Evolutionary conservation across 2,329 filamentous ascomycete genomes (phyloP), one percentile per base, ranked within the genome.

Genomic region (Mycosphaerella sp.): DNA sequence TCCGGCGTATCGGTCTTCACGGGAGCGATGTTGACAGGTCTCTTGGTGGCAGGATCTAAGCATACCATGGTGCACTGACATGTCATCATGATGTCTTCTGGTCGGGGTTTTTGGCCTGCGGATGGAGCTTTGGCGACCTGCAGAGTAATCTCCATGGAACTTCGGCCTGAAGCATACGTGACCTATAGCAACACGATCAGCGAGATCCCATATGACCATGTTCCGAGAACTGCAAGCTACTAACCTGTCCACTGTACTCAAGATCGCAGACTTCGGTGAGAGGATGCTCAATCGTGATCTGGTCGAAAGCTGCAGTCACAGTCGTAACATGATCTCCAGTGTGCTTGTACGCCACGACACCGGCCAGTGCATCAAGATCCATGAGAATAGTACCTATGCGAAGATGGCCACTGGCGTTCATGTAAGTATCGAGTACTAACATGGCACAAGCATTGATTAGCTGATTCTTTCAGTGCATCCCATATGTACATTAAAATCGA

Each of bases 61-160:
- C 84, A 86, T 0, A 88, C 85, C 85, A 89, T 88, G 0, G 85
- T 88, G 62, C 87, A 87, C 6, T 82, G 79, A 67, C 84, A 86
- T n/a, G 81, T 84, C 67, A 87, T 78, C 49, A 86, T 67, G 1
- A 86, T 71, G 64, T 86, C 83, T 39, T 83, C 78, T 1, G 79
- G 73, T 56, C 75, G 75, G 12, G 71, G 68, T 32, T 69, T 63
- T 60, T 85, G 74, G 18, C 82, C 84, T 47, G 79, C 71, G 28
- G 75, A 71, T 0, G 82, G 78, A 0, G 80, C 84, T 62, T 84
- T 85, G 6, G 84, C 82, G 14, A 89, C 84, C 64, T 86, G 82
- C 58, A 86, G 78, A 0, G 84, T 86, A 7, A 89, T 82, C 60
- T 89, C 85, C 68, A 87, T 80, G 64, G 83, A 87, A 53, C 81